These are phyloP conservation scores for Aspergillus nomiae DNA, from an alignment of 2,329 filamentous ascomycete species.

Conservation along the genomic window DNA sequence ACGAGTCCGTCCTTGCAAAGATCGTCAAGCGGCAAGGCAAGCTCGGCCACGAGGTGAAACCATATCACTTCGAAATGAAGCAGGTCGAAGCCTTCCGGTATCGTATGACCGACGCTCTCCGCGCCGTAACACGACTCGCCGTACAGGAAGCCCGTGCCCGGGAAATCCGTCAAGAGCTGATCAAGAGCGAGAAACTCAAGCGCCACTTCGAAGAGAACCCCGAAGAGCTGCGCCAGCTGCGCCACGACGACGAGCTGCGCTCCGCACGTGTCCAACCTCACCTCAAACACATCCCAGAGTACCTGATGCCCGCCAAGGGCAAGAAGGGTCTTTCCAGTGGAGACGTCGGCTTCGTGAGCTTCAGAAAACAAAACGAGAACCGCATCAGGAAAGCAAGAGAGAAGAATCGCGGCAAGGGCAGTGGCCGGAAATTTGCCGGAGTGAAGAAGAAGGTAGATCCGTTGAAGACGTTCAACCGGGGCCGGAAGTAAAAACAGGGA, in stretches of 20 bases:
- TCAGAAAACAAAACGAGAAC: conserved; percentile 54
- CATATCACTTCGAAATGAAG: conserved; percentile 92
- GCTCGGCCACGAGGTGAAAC: conserved; percentile 77
- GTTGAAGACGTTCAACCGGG: conserved; percentile 80
- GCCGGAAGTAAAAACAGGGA: conserved; percentile 29
- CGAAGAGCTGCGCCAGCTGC: conserved; percentile 78
- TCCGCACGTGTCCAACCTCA: conserved; percentile 84
- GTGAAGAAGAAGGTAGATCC: conserved; percentile 68
- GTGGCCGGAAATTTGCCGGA: conserved; percentile 53
- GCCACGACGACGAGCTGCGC: conserved; percentile 86
- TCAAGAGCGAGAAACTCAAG: conserved; percentile 93
- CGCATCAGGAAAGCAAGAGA: conserved; percentile 53
- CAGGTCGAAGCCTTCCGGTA: conserved; percentile 94
- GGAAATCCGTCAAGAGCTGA: conserved; percentile 83
- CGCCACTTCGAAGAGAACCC: conserved; percentile 98
- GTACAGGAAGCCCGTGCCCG: conserved; percentile 86
- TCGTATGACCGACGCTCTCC: conserved; percentile 87
- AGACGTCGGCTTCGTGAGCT: conserved; percentile 75
- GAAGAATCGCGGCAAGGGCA: conserved; percentile 42
- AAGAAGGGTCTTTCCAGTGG: conserved; percentile 67
- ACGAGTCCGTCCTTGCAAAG: conserved; percentile 80
- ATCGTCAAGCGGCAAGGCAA: conserved; percentile 79
- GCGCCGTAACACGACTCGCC: conserved; percentile 85
- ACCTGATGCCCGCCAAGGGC: conserved; percentile 78
- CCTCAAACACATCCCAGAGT: conserved; percentile 91